These are phyloP conservation scores for Aspergillus haitiensis DNA, from an alignment of 495 filamentous ascomycete genomes.

Conservation along the genomic window DNA sequence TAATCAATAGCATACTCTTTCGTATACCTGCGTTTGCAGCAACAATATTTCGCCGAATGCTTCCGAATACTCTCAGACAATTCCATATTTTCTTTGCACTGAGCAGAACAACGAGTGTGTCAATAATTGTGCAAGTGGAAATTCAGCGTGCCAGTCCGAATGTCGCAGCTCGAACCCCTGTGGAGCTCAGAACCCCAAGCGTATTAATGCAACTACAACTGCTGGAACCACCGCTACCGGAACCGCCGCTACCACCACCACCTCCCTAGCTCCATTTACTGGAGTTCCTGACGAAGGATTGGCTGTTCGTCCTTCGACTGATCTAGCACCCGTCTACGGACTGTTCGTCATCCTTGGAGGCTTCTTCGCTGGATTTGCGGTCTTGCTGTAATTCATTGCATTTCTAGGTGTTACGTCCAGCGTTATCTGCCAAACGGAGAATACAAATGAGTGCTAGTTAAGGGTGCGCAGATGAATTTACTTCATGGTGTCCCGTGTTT, in stretches of 20 bases:
- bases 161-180: constrained; percentile 77
- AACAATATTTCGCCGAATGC: constrained; percentile 72
- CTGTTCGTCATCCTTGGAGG: constrained; percentile 55
- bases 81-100: constrained; percentile 82
- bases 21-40: constrained; percentile 73
- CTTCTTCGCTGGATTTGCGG: constrained; percentile 63
- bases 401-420: neutral
- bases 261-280: constrained; percentile 35
- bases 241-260: constrained; percentile 38
- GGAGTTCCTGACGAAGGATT: constrained; percentile 32
- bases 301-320: constrained; percentile 40
- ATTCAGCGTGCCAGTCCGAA: constrained; percentile 58
- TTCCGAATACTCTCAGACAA: constrained; percentile 78
- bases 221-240: constrained; percentile 43
- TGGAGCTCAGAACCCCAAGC: constrained; percentile 69
- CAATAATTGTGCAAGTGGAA: constrained; percentile 48
- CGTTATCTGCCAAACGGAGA: neutral
- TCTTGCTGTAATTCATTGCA: constrained; percentile 51
- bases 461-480: neutral
- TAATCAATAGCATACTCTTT: constrained; percentile 56
- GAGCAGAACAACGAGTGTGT: constrained; percentile 73
- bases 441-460: neutral
- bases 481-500: constrained; percentile 11
- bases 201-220: constrained; percentile 58
- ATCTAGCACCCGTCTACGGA: constrained; percentile 60